Base-by-base conservation (phyloP, 768 basidiomycete species). In the Mycena haematopus region DNA sequence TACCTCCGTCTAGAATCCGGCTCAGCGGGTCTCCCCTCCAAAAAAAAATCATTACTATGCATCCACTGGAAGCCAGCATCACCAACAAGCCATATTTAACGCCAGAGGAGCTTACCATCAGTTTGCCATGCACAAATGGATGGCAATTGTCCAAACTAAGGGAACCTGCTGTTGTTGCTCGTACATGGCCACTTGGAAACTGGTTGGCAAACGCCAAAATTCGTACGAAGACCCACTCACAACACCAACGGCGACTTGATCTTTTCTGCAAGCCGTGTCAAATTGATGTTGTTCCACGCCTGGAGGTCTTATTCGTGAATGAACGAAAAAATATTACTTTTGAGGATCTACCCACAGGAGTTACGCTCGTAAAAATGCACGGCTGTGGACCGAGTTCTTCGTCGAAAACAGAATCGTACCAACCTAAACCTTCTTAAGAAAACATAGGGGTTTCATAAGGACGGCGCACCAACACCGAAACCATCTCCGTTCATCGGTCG, bases 281-380 rank as follows among this genome's bases (percentile, higher is more conserved):
- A 83, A 73, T 99, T 99, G 25, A 89, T 85, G 71, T 98, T 97
- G 71, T 95, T 96, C 96, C 97, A 99, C 8, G 95, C 97, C 91
- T 97, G 36, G 17, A 45, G 5, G 40, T 27, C n/a, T 5, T 10
- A 22, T 29, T 42, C n/a, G 19, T 53, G 19, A 29, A 35, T 11
- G 17, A n/a, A n/a, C 13, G 1, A 31, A 49, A 21, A 3, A 42
- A 42, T 13, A 19, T 14, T 3, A 31, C 21, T 22, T 47, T 13
- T 22, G 14, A 59, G 8, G 46, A 22, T 19, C 42, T 31, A 74
- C 84, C 69, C 70, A 95, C 95, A 5, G 96, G 96, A 13, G 95
- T 95, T 21, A 96, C 88, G 27, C 93, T 94, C 42, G 95, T 96
- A 76, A 98, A 99, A 64, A 99, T 92, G 75, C 96, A 97, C 15